Percentiles rank a stretch among this genome's conserved stretches.
Conservation (phyloP, 805 yeast species). For the Teunomyces panamensis region DNA sequence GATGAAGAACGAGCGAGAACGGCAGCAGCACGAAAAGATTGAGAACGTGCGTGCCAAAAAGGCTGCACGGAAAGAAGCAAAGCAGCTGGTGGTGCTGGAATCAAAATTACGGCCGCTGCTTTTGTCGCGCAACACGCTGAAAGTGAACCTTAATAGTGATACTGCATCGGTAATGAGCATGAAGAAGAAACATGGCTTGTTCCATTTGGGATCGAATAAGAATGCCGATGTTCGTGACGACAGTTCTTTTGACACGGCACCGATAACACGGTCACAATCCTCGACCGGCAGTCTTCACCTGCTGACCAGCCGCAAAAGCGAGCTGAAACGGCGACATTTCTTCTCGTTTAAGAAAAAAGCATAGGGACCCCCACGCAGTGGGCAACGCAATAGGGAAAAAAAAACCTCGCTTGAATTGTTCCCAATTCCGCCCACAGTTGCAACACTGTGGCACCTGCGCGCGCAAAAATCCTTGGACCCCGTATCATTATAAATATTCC, state of each 20-base stretch:
- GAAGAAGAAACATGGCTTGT: conserved; percentile 3
- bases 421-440: not conserved
- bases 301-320: conserved; percentile 1
- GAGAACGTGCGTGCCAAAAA: conserved; percentile 18
- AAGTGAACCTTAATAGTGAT: not conserved
- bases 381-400: too few relatives aligned
- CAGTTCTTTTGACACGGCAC: not conserved
- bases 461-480: too few relatives aligned
- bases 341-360: not conserved
- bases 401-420: not conserved
- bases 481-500: too few relatives aligned
- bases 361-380: too few relatives aligned
- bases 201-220: conserved; percentile 2
- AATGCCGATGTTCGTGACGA: not conserved
- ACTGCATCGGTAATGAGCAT: not conserved
- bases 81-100: not conserved
- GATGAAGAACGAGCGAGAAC: conserved; percentile 13
- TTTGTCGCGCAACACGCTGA: conserved; percentile 1
- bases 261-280: not conserved
- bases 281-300: conserved; percentile 5
- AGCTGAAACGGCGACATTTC: not conserved
- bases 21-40: conserved; percentile 16
- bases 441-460: too few relatives aligned
- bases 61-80: conserved; percentile 11
- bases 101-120: not conserved